phyloP scores from a whole-genome alignment of 2,329 filamentous ascomycete species.

The Trichoderma sp. region DNA sequence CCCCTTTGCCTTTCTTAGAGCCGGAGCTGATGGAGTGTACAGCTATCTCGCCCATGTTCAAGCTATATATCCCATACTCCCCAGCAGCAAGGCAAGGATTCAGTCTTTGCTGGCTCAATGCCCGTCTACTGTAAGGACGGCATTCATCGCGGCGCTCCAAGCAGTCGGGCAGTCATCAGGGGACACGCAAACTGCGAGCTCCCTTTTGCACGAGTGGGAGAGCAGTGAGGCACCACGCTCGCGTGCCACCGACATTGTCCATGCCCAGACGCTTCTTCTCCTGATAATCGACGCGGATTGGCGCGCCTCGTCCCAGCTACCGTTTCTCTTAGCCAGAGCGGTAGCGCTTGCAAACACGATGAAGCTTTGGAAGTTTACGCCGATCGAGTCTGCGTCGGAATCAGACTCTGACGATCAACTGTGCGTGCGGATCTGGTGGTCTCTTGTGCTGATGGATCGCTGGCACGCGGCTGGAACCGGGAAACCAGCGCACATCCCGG shows the following conservation, averaged over 20 bases:
- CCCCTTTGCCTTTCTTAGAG: neutral
- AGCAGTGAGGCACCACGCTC: conserved; percentile 38
- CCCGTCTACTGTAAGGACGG: conserved; percentile 55
- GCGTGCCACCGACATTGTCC: conserved; percentile 49
- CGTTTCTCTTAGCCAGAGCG: conserved; percentile 59
- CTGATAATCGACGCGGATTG: conserved; percentile 63
- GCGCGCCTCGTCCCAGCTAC: conserved; percentile 45
- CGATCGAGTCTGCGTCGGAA: conserved; percentile 49
- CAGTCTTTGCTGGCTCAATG: conserved; percentile 55
- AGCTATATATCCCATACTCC: conserved; percentile 63
- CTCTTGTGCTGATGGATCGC: conserved; percentile 66
- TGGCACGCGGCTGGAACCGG: conserved; percentile 70
- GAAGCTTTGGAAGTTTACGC: conserved; percentile 49
- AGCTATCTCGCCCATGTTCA: conserved; percentile 65
- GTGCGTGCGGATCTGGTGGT: conserved; percentile 67
- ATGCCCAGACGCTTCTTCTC: conserved; percentile 64
- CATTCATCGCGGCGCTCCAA: conserved; percentile 62
- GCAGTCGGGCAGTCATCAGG: conserved; percentile 46
- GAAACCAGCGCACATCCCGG: conserved; percentile 59
- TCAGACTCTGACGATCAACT: conserved; percentile 60
- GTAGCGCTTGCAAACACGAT: conserved; percentile 64
- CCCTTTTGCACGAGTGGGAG: conserved; percentile 53
- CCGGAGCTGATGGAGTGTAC: neutral
- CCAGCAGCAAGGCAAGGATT: conserved; percentile 54
- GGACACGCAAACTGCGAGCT: conserved; percentile 44